These are phyloP conservation scores for Curvularia sp. DNA, from an alignment of 2,329 filamentous ascomycete genomes.

Conservation along the genomic window DNA sequence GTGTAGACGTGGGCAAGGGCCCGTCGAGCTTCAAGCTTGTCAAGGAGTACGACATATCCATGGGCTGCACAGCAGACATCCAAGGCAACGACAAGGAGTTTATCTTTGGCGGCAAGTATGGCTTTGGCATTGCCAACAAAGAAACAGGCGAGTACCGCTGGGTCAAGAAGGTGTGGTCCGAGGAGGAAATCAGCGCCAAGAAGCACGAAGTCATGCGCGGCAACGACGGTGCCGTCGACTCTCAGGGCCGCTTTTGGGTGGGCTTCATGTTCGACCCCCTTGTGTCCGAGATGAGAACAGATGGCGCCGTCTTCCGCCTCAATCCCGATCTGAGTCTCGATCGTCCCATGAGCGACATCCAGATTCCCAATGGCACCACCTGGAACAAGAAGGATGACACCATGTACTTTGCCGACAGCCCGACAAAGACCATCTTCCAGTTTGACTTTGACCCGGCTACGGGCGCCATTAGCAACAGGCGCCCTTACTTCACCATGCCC, in stretches of 20 bases:
- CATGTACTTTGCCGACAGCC: constrained; percentile 85
- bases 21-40: constrained; percentile 65
- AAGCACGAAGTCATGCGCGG: constrained; percentile 64
- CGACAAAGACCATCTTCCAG: constrained; percentile 71
- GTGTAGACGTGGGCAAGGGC: constrained; percentile 70
- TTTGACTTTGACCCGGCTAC: constrained; percentile 75
- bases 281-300: constrained; percentile 60
- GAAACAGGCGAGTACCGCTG: constrained; percentile 63
- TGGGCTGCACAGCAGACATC: constrained; percentile 76
- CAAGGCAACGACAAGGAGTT: constrained; percentile 72
- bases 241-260: constrained; percentile 81
- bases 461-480: constrained; percentile 71
- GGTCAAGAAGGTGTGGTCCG: constrained; percentile 64
- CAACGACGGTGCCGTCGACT: constrained; percentile 86
- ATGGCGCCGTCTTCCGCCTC: constrained; percentile 78
- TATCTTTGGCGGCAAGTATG: constrained; percentile 80
- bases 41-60: constrained; percentile 62
- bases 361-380: constrained; percentile 83
- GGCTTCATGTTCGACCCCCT: constrained; percentile 86
- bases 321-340: constrained; percentile 67
- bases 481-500: constrained; percentile 75
- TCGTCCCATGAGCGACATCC: constrained; percentile 68
- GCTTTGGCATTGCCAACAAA: constrained; percentile 79
- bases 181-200: constrained; percentile 55
- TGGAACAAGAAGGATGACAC: constrained; percentile 77